phyloP scores from a whole-genome alignment of 306 rosid species.

The Fragaria ananassa region DNA sequence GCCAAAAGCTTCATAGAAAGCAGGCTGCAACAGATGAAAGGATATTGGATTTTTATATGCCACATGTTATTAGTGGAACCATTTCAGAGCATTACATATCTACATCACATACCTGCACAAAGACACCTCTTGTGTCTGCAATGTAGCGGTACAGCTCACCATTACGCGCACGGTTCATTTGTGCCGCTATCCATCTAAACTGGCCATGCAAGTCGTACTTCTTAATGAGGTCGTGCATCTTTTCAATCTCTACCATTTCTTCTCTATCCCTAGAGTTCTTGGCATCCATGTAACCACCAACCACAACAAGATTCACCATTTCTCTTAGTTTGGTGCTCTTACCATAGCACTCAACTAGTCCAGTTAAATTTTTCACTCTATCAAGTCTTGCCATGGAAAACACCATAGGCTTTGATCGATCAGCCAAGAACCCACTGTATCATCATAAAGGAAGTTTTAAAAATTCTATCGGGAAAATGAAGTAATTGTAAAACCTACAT shows the following conservation, averaged over 20 bases:
- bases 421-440: slow-evolving; percentile 13
- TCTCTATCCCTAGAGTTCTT: slow-evolving; percentile 22
- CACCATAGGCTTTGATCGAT: slow-evolving; percentile 16
- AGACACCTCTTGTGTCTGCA: slow-evolving; percentile 21
- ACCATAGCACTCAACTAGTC: slow-evolving; percentile 19
- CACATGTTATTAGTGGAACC: background rate
- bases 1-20: slow-evolving; percentile 22
- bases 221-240: slow-evolving; percentile 9
- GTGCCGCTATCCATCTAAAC: slow-evolving; percentile 19
- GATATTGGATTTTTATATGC: background rate
- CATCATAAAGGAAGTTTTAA: background rate
- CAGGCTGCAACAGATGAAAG: slow-evolving; percentile 7
- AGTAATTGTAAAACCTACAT: background rate
- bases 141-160: slow-evolving; percentile 21
- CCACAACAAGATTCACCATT: slow-evolving; percentile 17
- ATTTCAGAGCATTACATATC: background rate
- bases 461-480: background rate
- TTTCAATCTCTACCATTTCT: slow-evolving; percentile 16
- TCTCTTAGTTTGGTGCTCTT: slow-evolving; percentile 18
- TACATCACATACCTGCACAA: slow-evolving; percentile 19
- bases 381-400: slow-evolving; percentile 24
- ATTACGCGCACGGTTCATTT: slow-evolving; percentile 18
- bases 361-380: slow-evolving; percentile 20
- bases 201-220: slow-evolving; percentile 4
- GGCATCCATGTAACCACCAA: slow-evolving; percentile 16